Conservation (phyloP, 176 grass and related monocot genomes). For the Triticum monococcum region DNA sequence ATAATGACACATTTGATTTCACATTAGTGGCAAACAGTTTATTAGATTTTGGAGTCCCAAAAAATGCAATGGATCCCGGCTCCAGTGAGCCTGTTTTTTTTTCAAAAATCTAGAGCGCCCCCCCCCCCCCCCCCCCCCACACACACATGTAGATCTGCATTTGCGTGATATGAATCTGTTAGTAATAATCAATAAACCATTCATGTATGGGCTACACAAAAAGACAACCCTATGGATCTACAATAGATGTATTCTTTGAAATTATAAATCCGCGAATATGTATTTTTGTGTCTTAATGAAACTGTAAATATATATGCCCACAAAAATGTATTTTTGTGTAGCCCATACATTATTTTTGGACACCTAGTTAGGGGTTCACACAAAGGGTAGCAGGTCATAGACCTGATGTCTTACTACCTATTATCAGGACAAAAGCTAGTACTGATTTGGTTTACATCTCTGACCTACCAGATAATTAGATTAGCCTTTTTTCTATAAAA, state of each 20-base stretch:
- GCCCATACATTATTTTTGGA: neutral
- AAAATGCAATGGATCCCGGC: too few species aligned
- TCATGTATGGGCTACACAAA: neutral
- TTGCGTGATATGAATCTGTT: neutral
- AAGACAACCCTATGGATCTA: neutral
- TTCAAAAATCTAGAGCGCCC: neutral
- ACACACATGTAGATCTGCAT: neutral
- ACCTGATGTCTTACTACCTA: neutral
- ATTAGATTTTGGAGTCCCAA: too few species aligned
- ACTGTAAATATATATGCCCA: neutral
- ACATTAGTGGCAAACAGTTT: neutral
- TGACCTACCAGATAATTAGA: neutral
- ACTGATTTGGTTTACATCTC: neutral
- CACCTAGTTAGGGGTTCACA: neutral
- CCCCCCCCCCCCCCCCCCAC: too few species aligned
- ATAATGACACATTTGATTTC: neutral
- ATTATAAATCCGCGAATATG: neutral
- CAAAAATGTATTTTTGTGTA: neutral
- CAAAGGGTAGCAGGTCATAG: neutral
- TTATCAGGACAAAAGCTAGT: neutral
- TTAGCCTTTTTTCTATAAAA: neutral
- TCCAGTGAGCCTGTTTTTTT: neutral
- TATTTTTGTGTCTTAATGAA: neutral
- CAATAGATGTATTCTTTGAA: neutral
- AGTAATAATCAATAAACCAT: neutral